phyloP scores from a whole-genome alignment of 345 rosid genomes.

The Aquilaria yunnanensis region DNA sequence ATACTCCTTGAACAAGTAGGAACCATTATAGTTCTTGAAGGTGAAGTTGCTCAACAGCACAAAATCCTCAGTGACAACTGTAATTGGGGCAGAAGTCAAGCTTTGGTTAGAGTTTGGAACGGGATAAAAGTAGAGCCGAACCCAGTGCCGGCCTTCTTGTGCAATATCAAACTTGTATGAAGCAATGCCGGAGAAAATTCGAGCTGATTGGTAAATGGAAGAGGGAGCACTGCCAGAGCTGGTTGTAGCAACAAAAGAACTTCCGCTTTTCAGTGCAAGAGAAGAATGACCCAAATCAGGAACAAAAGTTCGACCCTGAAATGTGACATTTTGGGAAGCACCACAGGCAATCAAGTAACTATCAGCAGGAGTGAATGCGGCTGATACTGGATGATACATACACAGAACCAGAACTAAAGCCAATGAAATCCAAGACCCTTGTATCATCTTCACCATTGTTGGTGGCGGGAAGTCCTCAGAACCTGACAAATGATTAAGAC shows the following conservation, averaged over 20 bases:
- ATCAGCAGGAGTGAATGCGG: slow-evolving; percentile 59
- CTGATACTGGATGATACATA: slow-evolving; percentile 31
- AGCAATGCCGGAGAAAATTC: slow-evolving; percentile 61
- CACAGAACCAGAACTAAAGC: slow-evolving; percentile 32
- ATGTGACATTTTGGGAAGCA: slow-evolving; percentile 58
- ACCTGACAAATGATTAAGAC: slow-evolving; percentile 6
- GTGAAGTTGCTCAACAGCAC: slow-evolving; percentile 89
- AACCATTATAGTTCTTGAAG: slow-evolving; percentile 47
- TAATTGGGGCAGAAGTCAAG: slow-evolving; percentile 50
- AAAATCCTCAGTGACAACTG: slow-evolving; percentile 67
- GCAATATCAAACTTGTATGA: slow-evolving; percentile 69
- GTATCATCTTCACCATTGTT: slow-evolving; percentile 39
- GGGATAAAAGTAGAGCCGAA: slow-evolving; percentile 91
- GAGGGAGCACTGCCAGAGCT: slow-evolving; percentile 45
- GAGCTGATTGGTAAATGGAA: slow-evolving; percentile 72
- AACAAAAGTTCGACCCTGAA: slow-evolving; percentile 67
- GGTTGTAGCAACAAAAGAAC: slow-evolving; percentile 26
- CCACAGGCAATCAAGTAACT: slow-evolving; percentile 87
- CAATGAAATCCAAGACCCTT: slow-evolving; percentile 22
- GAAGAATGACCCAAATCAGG: slow-evolving; percentile 64
- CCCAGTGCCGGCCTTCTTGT: slow-evolving; percentile 83
- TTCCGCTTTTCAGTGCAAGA: slow-evolving; percentile 46
- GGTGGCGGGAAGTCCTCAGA: slow-evolving; percentile 23
- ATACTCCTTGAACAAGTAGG: slow-evolving; percentile 84
- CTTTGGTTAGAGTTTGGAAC: slow-evolving; percentile 44